Conservation (phyloP, 352 stramenopile species). For the Globisporangium recalcitrans region DNA sequence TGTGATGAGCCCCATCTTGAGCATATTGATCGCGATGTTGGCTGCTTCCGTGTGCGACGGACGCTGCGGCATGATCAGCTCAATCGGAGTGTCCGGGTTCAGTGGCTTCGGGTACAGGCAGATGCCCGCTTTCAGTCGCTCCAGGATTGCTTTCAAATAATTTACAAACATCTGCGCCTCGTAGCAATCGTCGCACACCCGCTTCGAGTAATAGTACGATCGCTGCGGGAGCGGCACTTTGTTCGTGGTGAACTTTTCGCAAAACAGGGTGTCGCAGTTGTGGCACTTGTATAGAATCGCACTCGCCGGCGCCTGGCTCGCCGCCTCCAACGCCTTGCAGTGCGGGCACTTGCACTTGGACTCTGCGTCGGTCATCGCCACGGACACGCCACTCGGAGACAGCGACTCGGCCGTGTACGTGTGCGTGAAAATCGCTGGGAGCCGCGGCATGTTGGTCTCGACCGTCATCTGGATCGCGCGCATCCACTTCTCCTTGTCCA, state of each 20-base stretch:
- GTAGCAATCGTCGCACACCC: constrained; percentile 82
- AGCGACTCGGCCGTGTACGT: constrained; percentile 35
- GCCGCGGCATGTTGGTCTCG: constrained; percentile 72
- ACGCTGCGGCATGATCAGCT: constrained; percentile 86
- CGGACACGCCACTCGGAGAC: constrained; percentile 47
- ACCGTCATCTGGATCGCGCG: constrained; percentile 83
- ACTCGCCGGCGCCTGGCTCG: constrained; percentile 26
- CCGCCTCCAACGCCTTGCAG: constrained; percentile 40
- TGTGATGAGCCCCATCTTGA: constrained; percentile 79
- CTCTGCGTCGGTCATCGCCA: constrained; percentile 51
- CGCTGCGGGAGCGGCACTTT: constrained; percentile 77
- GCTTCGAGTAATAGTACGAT: constrained; percentile 79
- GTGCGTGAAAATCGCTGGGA: constrained; percentile 45
- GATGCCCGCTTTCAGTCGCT: constrained; percentile 80
- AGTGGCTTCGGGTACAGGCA: constrained; percentile 84
- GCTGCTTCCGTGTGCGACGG: constrained; percentile 73
- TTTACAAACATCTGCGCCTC: constrained; percentile 84
- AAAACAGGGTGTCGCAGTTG: constrained; percentile 76
- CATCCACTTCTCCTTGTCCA: constrained; percentile 90
- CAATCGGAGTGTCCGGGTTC: constrained; percentile 77
- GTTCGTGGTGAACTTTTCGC: constrained; percentile 76
- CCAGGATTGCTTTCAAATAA: constrained; percentile 79
- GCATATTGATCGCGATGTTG: constrained; percentile 84
- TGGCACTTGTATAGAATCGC: constrained; percentile 76
- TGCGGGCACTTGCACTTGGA: constrained; percentile 63